These are phyloP conservation scores for Cucurbita pepo DNA, from an alignment of 306 rosid species.

Conservation along the genomic window DNA sequence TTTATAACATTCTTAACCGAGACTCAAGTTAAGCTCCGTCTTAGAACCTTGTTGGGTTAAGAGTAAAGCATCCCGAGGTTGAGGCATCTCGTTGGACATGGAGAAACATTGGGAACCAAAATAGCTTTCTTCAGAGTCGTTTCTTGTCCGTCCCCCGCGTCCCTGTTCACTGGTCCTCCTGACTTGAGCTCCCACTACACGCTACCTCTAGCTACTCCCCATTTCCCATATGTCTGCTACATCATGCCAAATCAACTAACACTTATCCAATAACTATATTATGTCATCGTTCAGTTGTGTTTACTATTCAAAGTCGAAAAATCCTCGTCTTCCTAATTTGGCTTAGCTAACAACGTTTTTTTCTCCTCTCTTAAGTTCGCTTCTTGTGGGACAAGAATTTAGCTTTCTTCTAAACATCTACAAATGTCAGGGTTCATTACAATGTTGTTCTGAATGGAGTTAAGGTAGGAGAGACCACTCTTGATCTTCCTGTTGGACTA, in stretches of 20 bases:
- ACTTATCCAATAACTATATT: not conserved
- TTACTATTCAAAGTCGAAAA: not conserved
- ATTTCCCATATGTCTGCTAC: not conserved
- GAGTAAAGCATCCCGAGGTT: no score
- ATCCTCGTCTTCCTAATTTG: not conserved
- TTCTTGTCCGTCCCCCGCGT: no score
- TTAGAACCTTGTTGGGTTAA: no score
- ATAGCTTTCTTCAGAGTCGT: no score
- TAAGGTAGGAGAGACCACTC: conserved; percentile 40
- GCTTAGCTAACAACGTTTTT: not conserved
- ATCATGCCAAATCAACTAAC: not conserved
- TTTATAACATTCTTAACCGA: no score
- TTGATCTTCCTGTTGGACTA: conserved; percentile 38
- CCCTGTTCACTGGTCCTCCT: no score
- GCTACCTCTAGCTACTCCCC: not conserved
- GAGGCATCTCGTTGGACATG: no score
- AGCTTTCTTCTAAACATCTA: not conserved
- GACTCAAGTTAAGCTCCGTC: no score
- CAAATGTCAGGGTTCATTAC: conserved; percentile 58
- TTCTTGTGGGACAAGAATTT: not conserved
- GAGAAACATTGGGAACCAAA: no score
- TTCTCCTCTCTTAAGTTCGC: not conserved
- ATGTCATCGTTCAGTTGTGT: not conserved
- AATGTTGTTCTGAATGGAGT: conserved; percentile 54
- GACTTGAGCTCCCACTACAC: not conserved